Conservation (phyloP, 106 monocot genomes). For the Amphibolis antarctica region DNA sequence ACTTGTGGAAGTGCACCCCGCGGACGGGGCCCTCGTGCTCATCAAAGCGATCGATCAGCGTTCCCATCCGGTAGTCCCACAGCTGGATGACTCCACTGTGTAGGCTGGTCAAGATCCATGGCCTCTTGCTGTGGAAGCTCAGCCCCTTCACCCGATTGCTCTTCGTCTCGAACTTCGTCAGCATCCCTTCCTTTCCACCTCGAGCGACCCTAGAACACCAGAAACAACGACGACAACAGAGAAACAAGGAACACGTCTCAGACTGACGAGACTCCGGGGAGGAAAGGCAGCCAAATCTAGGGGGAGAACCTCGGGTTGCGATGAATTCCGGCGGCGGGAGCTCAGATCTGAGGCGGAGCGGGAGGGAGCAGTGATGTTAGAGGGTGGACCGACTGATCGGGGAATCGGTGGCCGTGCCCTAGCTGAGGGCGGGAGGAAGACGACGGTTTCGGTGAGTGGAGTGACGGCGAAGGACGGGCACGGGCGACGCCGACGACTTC, state of each 20-base stretch:
- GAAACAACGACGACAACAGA: too few species aligned
- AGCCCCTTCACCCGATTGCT: slow-evolving; percentile 89
- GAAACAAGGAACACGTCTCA: too few species aligned
- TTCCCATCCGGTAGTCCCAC: slow-evolving; percentile 92
- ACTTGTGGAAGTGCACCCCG: slow-evolving; percentile 76
- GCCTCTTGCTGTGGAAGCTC: slow-evolving; percentile 75
- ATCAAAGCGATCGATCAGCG: slow-evolving; percentile 81
- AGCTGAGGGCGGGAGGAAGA: not conserved
- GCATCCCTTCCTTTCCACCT: slow-evolving; percentile 9
- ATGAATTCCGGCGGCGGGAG: too few species aligned
- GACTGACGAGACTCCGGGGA: too few species aligned
- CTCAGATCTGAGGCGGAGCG: not conserved
- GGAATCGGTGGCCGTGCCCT: too few species aligned
- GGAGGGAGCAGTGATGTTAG: not conserved
- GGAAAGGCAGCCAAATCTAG: too few species aligned
- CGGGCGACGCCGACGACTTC: too few species aligned
- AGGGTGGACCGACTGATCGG: too few species aligned
- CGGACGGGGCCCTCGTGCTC: slow-evolving; percentile 85
- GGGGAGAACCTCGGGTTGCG: too few species aligned
- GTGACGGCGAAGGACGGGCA: too few species aligned
- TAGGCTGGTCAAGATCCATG: slow-evolving; percentile 84
- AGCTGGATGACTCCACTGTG: slow-evolving; percentile 91
- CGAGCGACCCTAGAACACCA: too few species aligned
- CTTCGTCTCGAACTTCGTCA: slow-evolving; percentile 89
- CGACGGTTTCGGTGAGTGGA: too few species aligned